phyloP scores from a whole-genome alignment of 2,329 filamentous ascomycete species.

The Mycocentrospora acerina region DNA sequence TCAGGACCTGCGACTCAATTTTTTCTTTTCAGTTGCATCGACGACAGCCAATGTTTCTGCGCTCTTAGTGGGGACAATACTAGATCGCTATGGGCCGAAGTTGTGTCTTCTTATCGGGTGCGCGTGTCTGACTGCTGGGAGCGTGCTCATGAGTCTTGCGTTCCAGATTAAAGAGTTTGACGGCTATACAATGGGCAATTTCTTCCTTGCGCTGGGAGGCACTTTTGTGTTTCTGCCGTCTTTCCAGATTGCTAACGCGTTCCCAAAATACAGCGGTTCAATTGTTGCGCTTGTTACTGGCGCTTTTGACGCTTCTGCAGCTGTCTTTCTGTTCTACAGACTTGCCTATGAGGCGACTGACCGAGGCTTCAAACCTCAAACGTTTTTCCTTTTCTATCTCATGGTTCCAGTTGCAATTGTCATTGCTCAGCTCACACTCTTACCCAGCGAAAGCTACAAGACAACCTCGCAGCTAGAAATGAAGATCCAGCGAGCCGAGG shows the following conservation, averaged over 20 bases:
- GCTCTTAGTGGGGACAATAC: conserved; percentile 38
- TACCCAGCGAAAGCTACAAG: conserved; percentile 79
- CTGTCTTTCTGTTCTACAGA: conserved; percentile 74
- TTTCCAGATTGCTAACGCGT: conserved; percentile 83
- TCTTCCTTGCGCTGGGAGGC: conserved; percentile 75
- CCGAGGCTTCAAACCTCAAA: conserved; percentile 60
- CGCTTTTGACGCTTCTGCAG: conserved; percentile 80
- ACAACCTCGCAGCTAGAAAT: conserved; percentile 50
- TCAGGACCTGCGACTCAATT: conserved; percentile 42
- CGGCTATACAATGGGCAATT: conserved; percentile 67
- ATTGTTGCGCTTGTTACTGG: conserved; percentile 79
- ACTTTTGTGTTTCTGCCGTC: conserved; percentile 81
- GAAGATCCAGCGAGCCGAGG: conserved; percentile 36
- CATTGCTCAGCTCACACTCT: conserved; percentile 66
- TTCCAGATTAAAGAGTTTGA: conserved; percentile 40
- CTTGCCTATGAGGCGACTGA: conserved; percentile 64
- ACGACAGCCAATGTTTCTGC: conserved; percentile 43
- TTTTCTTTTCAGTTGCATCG: conserved; percentile 42
- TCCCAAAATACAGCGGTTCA: conserved; percentile 73
- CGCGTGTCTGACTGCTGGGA: conserved; percentile 35
- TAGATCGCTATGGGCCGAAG: conserved; percentile 41
- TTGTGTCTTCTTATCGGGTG: conserved; percentile 36
- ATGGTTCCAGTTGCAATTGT: conserved; percentile 68
- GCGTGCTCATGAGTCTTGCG: conserved; percentile 41
- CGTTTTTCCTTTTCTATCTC: conserved; percentile 74